Evolutionary conservation across 495 filamentous ascomycete genomes (phyloP).

Genomic region (Massariosphaeria phaeospora): DNA sequence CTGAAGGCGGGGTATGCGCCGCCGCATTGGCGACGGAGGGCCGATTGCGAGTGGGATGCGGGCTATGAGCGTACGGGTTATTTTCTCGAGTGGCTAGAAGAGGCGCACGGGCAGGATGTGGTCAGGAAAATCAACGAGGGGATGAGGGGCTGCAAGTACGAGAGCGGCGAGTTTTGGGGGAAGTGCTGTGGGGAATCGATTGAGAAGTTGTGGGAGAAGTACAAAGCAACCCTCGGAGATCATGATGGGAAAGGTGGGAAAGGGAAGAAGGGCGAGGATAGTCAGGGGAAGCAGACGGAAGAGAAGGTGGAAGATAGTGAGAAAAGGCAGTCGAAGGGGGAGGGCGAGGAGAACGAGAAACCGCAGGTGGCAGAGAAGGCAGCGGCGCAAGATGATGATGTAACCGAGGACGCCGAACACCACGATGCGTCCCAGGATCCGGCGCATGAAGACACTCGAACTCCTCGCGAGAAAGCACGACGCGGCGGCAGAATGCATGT

Average conservation of each 20-base stretch:
- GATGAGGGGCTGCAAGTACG: conserved; percentile 54
- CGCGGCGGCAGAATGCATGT: conserved; percentile 17
- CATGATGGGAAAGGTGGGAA: conserved; percentile 6
- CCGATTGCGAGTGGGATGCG: conserved; percentile 69
- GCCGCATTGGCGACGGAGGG: conserved; percentile 73
- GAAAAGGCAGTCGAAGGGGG: not conserved
- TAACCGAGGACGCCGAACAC: not conserved
- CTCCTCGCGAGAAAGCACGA: conserved; percentile 1
- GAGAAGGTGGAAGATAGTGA: not conserved
- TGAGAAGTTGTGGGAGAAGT: conserved; percentile 68
- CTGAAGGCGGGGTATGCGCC: conserved; percentile 67
- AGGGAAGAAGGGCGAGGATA: not conserved
- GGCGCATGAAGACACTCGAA: not conserved
- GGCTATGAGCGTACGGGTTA: conserved; percentile 92
- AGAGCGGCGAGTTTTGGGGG: conserved; percentile 64
- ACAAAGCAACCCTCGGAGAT: conserved; percentile 47
- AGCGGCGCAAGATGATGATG: not conserved
- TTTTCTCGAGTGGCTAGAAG: conserved; percentile 74
- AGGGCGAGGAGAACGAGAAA: no score
- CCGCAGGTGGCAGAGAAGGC: no score
- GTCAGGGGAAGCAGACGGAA: not conserved
- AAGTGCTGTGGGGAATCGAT: conserved; percentile 60
- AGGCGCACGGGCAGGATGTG: conserved; percentile 61
- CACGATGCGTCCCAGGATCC: not conserved
- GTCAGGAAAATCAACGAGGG: conserved; percentile 71